Base-by-base conservation (phyloP, 2,329 filamentous ascomycete species). In the Diaporthe nobilis region DNA sequence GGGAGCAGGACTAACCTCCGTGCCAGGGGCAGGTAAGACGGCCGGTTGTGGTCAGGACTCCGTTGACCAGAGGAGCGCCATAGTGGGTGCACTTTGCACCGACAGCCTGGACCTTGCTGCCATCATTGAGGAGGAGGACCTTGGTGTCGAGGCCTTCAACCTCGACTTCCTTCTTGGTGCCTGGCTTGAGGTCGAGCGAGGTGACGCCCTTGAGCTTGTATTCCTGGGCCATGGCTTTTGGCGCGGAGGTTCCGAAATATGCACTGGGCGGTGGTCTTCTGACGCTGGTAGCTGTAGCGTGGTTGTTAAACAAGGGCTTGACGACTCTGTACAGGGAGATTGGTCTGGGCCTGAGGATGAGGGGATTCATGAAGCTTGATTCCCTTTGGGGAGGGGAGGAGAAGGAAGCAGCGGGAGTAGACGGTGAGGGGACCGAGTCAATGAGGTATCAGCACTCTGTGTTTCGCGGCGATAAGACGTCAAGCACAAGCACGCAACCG, bases 21-120 rank as follows among this genome's bases (percentile, higher is more conserved):
- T 98, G 96, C 97, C 97, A 98, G 4, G 96, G 95, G 83, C 97
- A 99, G 9, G 95, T 98, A 77, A 99, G 85, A 70, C 95, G 90
- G 7, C 97, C 97, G 79, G 94, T 92, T 3, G 91, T 91, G 10
- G 94, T 94, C 78, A 99, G 85, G 10, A 98, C 92, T 72, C 97
- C 97, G 79, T 96, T 95, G 72, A 92, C 91, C 78, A 99, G 86
- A 20, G 97, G 97, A 55, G 96, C 97, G 47, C 97, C 96, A 83
- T 98, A 98, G 85, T 98, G 96, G 13, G 92, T 94, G 83, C 97
- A 99, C 79, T 93, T 97, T 53, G 95, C 87, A 49, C 94, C 95
- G 49, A 97, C 84, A 42, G 96, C 97, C 82, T 96, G 93, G 22
- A 96, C 87, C 79, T 93, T 91, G 79, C 93, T 94, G 72, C 92